Conservation (phyloP, 2,329 filamentous ascomycete genomes). For the Lasiodiplodia sp. region DNA sequence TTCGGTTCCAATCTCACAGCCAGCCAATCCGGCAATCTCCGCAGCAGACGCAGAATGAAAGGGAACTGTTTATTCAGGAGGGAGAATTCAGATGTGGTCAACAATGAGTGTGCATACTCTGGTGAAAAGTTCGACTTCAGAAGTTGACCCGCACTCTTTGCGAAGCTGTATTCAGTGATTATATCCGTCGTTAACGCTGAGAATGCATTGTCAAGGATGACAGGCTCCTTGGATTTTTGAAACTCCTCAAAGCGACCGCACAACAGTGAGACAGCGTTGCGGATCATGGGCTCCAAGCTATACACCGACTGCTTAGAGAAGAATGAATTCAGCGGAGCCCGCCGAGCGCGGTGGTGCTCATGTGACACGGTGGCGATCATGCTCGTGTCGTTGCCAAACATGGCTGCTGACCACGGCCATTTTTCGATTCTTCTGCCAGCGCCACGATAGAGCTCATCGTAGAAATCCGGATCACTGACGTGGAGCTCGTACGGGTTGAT, state of each 20-base stretch:
- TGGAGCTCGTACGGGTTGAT: conserved; percentile 44
- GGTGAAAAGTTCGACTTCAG: conserved; percentile 33
- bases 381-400: conserved; percentile 31
- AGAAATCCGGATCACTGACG: conserved; percentile 40
- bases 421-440: conserved; percentile 30
- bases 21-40: conserved; percentile 6
- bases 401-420: conserved; percentile 32
- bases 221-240: conserved; percentile 19
- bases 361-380: conserved; percentile 34
- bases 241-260: conserved; percentile 32
- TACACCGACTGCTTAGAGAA: conserved; percentile 38
- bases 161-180: conserved; percentile 36
- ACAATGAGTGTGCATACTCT: background rate
- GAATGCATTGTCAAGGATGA: conserved; percentile 26
- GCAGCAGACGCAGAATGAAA: conserved; percentile 8
- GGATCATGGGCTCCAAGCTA: conserved; percentile 35
- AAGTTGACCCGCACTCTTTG: conserved; percentile 32
- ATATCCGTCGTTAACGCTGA: conserved; percentile 32
- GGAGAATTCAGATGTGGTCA: conserved; percentile 8
- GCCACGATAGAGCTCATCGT: conserved; percentile 26
- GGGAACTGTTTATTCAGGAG: conserved; percentile 27
- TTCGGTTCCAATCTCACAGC: conserved; percentile 14
- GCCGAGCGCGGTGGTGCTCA: conserved; percentile 34
- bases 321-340: conserved; percentile 37
- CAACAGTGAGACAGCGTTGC: conserved; percentile 34